phyloP scores from a whole-genome alignment of 1,284 basidiomycete genomes.

The Puccinia brachypodii region DNA sequence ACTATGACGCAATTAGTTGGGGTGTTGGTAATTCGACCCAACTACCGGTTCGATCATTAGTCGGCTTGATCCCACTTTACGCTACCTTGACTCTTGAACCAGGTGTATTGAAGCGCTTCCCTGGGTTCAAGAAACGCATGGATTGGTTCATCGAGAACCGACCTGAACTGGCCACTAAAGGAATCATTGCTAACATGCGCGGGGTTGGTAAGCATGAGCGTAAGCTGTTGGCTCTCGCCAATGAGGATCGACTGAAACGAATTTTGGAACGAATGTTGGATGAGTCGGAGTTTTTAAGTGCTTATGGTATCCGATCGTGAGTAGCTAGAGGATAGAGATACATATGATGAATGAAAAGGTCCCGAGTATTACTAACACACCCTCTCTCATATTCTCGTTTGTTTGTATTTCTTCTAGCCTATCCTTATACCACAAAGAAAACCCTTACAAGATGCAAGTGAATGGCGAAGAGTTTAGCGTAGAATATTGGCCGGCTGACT shows the following conservation, averaged over 20 bases:
- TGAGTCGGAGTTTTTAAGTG: slow-evolving; percentile 91
- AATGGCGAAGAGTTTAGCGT: slow-evolving; percentile 88
- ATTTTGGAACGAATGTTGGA: slow-evolving; percentile 96
- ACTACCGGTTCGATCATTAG: slow-evolving; percentile 85
- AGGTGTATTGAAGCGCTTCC: slow-evolving; percentile 79
- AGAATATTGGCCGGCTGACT: slow-evolving; percentile 97
- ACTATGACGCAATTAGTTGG: slow-evolving; percentile 94
- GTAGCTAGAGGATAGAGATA: slow-evolving; percentile 59
- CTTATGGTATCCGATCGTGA: slow-evolving; percentile 90
- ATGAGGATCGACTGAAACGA: slow-evolving; percentile 80
- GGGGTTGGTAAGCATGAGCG: slow-evolving; percentile 80
- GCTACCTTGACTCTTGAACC: slow-evolving; percentile 93
- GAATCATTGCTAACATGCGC: slow-evolving; percentile 70
- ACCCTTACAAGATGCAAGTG: slow-evolving; percentile 92
- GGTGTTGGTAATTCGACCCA: slow-evolving; percentile 68
- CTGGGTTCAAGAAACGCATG: slow-evolving; percentile 96
- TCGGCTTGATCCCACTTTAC: slow-evolving; percentile 92
- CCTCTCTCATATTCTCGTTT: slow-evolving; percentile 10
- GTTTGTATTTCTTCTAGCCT: slow-evolving; percentile 62
- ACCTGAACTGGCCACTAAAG: slow-evolving; percentile 78
- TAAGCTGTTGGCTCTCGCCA: slow-evolving; percentile 81
- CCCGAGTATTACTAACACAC: neutral
- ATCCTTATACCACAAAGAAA: slow-evolving; percentile 82
- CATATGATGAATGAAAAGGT: neutral
- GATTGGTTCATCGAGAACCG: slow-evolving; percentile 97